Base-by-base conservation (phyloP, 305 asterid genomes). In the Plantago coronopus region DNA sequence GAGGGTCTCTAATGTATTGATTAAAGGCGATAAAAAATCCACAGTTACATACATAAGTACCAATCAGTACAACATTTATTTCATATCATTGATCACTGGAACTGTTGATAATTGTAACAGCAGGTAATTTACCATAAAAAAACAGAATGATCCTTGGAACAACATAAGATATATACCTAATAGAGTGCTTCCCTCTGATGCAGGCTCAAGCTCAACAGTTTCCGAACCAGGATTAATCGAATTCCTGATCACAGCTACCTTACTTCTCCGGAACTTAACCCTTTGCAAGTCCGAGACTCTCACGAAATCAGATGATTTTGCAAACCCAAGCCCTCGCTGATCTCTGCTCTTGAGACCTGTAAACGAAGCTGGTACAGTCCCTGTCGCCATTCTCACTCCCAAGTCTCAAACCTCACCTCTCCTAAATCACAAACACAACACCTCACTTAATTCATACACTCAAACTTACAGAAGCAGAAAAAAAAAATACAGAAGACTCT, bases 191-290 rank as follows among this genome's bases (percentile, higher is more conserved):
- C 97, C 97, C 63, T 76, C 95, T 40, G 97, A 88, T 43, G 96
- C 99, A 67, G 94, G 91, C 82, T 84, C 88, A 62, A 94, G 89
- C 68, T 87, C 94, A 67, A 79, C 95, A 64, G 94, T 89, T 49
- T 93, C 96, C 17, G 82, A 78, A 60, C 87, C 88, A 47, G 91
- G 83, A 60, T 71, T 86, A 31, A 64, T 27, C 19, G 95, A 85
- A 72, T 81, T 90, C 68, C 78, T 83, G 69, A 94, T 80, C 73
- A 77, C 85, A 46, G 82, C 74, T 66, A 88, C 79, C 82, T 79
- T 84, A 25, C 75, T 72, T 62, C 89, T 76, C 48, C 82, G 77
- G 72, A 79, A 88, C 69, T 81, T 94, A 63, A 88, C 78, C 85
- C 89, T 83, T 58, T 78, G 86, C 79, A 73, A 55, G 63, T 79